Evolutionary conservation across 306 rosid species (phyloP), one percentile per base, ranked within the genome.

Genomic region (Cucurbita moschata): DNA sequence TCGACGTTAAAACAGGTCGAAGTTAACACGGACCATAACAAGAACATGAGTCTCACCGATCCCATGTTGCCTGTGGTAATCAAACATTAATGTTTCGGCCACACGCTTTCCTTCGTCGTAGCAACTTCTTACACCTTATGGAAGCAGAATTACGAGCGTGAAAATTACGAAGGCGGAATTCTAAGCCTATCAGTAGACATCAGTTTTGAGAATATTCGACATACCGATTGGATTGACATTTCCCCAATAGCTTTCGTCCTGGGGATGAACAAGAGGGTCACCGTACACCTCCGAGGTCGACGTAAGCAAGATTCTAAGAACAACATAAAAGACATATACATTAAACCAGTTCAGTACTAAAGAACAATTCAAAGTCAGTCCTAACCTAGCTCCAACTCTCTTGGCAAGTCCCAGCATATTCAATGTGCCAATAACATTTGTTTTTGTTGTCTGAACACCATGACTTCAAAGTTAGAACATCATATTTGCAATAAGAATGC

Each of bases 391-490:
- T 73, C 99, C 99, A 59, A 94, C 96, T 56, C 99, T 88, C 81
- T 94, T 94, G 74, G 99, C 99, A 77, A 94, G 97, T 81, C 99
- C 97, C 76, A 94, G 89, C 99, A 94, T 89, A 84, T 94, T 91
- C 82, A 94, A 86, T 53, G 99, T 94, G 75, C 99, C 99, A 58
- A 94, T 89, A 86, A 94, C 97, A 79, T 94, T 94, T 75, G 97
- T 94, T 90, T 94, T 94, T 71, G 88, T 91, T 66, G 99, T 94
- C 96, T 94, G 92, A 56, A 81, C 69, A 61, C 30, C 49, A 71
- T 9, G 59, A 23, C 6, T 46, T 15, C 12, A 21, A 74, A 47
- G 16, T 74, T 47, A 67, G 19, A 74, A 44, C 67, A 71, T 37
- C 4, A 10, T 4, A 5, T 2, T 60, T 55, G 54, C 44, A 23